These are phyloP conservation scores for Tilletia caries DNA, from an alignment of 1,284 basidiomycete genomes.

Conservation along the genomic window DNA sequence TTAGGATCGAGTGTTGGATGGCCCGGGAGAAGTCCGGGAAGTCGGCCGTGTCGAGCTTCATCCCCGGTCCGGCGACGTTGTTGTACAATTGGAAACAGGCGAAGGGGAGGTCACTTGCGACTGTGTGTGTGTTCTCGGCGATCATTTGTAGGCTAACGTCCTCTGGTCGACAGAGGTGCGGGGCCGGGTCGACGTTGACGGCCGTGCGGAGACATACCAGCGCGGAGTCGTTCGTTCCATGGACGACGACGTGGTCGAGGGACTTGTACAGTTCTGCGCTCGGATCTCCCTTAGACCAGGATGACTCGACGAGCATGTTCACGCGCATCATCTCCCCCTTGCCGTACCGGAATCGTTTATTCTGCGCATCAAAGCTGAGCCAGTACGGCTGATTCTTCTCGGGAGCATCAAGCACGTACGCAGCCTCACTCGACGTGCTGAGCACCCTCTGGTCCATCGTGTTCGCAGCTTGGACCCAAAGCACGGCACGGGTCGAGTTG, in stretches of 20 bases:
- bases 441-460: not conserved
- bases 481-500: not conserved
- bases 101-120: not conserved
- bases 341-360: not conserved
- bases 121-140: not conserved
- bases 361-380: not conserved
- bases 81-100: not conserved
- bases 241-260: not conserved
- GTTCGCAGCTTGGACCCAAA: not conserved
- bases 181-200: not conserved
- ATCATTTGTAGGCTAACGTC: not conserved
- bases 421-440: not conserved
- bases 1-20: not conserved
- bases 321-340: conserved; percentile 3
- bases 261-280: not conserved
- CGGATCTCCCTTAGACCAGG: not conserved
- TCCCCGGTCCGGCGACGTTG: not conserved
- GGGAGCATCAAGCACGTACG: not conserved
- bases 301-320: not conserved
- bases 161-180: not conserved
- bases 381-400: conserved; percentile 2
- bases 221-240: not conserved
- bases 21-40: not conserved
- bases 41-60: not conserved
- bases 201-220: not conserved